Percentiles rank a stretch among this genome's conserved stretches.
Evolutionary conservation across 2,329 filamentous ascomycete genomes (phyloP).

Genomic region (Aspergillus arachidicola): DNA sequence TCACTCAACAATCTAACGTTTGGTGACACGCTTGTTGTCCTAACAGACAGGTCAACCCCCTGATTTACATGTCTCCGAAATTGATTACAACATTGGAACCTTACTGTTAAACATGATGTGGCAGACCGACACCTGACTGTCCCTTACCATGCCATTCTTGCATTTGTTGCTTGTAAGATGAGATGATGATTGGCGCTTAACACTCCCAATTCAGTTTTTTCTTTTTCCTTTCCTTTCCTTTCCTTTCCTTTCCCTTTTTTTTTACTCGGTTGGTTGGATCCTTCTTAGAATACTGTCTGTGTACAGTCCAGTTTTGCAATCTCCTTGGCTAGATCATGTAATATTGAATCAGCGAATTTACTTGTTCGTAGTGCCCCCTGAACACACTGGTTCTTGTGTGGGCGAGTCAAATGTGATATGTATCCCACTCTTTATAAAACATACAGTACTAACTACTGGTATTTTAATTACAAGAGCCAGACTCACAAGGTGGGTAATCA

Average conservation of each 20-base stretch:
- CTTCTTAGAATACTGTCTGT: neutral
- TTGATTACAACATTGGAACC: neutral
- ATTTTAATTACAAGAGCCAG: neutral
- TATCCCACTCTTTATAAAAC: neutral
- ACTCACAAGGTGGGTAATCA: neutral
- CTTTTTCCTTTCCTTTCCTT: too few species aligned
- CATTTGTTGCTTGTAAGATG: neutral
- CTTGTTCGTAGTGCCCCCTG: neutral
- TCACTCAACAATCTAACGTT: neutral
- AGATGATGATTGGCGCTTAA: neutral
- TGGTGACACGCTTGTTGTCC: neutral
- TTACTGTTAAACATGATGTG: neutral
- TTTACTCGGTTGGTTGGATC: neutral
- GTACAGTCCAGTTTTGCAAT: neutral
- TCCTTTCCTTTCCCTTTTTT: neutral
- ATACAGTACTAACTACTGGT: neutral
- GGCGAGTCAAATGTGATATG: neutral
- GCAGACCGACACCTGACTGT: constrained; percentile 2
- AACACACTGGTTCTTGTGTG: neutral
- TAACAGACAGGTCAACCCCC: neutral
- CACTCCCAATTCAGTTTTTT: neutral
- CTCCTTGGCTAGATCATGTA: neutral
- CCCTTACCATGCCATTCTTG: neutral
- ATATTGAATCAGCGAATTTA: neutral
- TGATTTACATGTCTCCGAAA: neutral